Evolutionary conservation across 73 alveolate species (phyloP).

Genomic region (Paramecium biaurelia): DNA sequence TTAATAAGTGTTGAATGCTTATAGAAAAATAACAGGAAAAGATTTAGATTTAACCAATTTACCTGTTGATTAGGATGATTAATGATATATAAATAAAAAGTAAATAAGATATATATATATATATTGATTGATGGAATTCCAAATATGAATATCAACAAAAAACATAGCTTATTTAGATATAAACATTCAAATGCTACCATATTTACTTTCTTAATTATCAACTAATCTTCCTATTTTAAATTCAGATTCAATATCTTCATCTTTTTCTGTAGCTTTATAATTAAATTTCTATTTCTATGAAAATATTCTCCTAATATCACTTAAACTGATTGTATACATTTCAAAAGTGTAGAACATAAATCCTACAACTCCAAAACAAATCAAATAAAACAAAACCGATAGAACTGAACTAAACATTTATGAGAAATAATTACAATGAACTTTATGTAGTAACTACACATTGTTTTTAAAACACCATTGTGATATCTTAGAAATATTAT

Average conservation of each 20-base stretch:
- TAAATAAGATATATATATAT: not conserved
- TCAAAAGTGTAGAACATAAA: not conserved
- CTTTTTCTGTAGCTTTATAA: not conserved
- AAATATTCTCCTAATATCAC: not conserved
- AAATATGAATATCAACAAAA: not conserved
- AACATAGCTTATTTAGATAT: not conserved
- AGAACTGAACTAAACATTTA: not conserved
- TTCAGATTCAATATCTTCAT: slow-evolving; percentile 34
- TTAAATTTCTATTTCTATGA: not conserved
- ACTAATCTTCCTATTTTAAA: slow-evolving; percentile 39
- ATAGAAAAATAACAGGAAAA: slow-evolving; percentile 70
- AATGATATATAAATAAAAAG: not conserved
- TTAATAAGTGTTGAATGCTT: slow-evolving; percentile 71
- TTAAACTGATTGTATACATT: not conserved
- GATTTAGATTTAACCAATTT: slow-evolving; percentile 68
- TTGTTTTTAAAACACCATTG: slow-evolving; percentile 28
- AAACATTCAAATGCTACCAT: slow-evolving; percentile 51
- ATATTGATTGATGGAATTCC: not conserved
- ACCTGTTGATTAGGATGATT: slow-evolving; percentile 60
- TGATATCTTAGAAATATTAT: slow-evolving; percentile 21
- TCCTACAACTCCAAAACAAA: not conserved
- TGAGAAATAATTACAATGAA: not conserved
- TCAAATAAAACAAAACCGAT: not conserved
- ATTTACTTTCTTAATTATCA: not conserved
- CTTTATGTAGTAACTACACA: not conserved